Evolutionary conservation across 768 basidiomycete genomes (phyloP).

Genomic region (Kwoniella dejecticola): DNA sequence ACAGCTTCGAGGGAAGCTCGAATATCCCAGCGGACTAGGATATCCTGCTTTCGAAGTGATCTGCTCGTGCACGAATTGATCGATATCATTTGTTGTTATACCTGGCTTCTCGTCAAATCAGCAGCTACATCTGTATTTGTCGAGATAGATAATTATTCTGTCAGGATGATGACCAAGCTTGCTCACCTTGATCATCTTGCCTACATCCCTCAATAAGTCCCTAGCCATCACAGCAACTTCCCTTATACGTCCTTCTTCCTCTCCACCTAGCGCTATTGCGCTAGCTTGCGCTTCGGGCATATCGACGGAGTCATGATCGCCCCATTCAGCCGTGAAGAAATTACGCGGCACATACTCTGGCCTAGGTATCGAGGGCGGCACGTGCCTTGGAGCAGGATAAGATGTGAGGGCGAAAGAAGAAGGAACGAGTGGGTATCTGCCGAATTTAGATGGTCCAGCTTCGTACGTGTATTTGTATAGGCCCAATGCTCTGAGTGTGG

Average conservation of each 20-base stretch:
- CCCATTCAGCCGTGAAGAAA: conserved; percentile 47
- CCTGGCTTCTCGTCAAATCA: conserved; percentile 54
- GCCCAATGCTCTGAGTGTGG: neutral
- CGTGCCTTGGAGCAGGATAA: conserved; percentile 49
- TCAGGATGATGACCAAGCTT: neutral
- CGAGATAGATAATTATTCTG: no score
- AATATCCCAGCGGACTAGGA: conserved; percentile 80
- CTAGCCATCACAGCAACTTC: conserved; percentile 64
- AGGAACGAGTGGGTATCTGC: conserved; percentile 32
- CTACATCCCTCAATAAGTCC: conserved; percentile 64
- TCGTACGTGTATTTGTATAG: neutral
- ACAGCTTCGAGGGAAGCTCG: conserved; percentile 73
- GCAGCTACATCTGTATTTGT: no score
- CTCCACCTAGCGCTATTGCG: conserved; percentile 34
- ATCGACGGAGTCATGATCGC: conserved; percentile 27
- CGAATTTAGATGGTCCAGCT: conserved; percentile 31
- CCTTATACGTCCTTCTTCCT: conserved; percentile 62
- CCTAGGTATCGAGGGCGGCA: conserved; percentile 63
- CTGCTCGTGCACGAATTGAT: conserved; percentile 70
- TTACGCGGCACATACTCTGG: conserved; percentile 63
- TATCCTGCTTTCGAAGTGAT: conserved; percentile 73
- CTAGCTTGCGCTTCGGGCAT: neutral
- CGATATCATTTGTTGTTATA: conserved; percentile 72
- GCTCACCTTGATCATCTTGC: conserved; percentile 59
- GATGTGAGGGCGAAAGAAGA: conserved; percentile 30